These are phyloP conservation scores for Scutellaria galericulata DNA, from an alignment of 257 asterid genomes.

Conservation along the genomic window DNA sequence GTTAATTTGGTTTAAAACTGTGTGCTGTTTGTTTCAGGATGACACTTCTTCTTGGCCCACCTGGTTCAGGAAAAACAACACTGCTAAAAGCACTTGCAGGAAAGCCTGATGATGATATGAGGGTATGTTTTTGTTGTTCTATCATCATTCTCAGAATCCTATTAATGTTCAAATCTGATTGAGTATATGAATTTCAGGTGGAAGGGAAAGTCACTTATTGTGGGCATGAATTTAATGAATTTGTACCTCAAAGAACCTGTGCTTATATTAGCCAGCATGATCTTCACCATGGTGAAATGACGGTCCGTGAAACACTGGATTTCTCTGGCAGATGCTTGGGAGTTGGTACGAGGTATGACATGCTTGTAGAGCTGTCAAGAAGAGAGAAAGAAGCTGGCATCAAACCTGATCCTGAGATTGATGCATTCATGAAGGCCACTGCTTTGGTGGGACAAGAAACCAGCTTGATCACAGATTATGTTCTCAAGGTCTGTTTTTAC, in stretches of 20 bases:
- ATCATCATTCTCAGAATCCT: too few relatives aligned
- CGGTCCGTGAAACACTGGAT: conserved; percentile 89
- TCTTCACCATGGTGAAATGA: conserved; percentile 93
- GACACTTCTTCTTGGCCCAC: conserved; percentile 92
- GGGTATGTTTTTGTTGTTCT: conserved; percentile 42
- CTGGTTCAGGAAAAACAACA: conserved; percentile 91
- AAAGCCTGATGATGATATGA: conserved; percentile 72
- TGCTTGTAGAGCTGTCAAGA: conserved; percentile 52
- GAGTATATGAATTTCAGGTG: conserved; percentile 40
- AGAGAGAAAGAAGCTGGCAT: conserved; percentile 52
- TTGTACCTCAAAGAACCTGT: conserved; percentile 84
- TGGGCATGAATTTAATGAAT: conserved; percentile 81
- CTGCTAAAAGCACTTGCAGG: conserved; percentile 81
- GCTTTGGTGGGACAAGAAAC: conserved; percentile 77
- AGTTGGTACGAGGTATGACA: conserved; percentile 81
- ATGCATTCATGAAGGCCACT: conserved; percentile 71
- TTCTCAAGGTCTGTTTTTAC: conserved; percentile 65
- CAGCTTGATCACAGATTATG: conserved; percentile 82
- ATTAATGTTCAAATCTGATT: not conserved
- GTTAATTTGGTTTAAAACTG: not conserved
- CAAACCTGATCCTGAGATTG: conserved; percentile 53
- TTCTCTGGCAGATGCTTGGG: conserved; percentile 93
- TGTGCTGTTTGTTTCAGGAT: conserved; percentile 50
- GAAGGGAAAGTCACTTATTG: conserved; percentile 78
- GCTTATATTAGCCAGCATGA: conserved; percentile 92